Base-by-base conservation (phyloP, 805 yeast genomes). In the Barnettozyma siamensis region DNA sequence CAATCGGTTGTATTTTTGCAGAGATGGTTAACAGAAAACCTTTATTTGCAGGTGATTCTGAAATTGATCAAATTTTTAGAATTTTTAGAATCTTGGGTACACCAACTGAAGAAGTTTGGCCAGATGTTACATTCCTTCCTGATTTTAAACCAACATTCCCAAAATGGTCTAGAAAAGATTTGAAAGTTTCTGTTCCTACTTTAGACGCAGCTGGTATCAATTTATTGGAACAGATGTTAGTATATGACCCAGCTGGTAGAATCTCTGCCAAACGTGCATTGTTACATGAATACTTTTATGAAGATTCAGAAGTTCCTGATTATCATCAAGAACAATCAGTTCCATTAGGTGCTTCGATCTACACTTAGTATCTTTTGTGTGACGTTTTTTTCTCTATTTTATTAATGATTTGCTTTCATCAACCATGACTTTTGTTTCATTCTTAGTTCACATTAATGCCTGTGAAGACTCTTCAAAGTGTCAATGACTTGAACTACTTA, bases 1-100 rank as follows among this genome's bases (percentile, higher is more conserved):
- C 96, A 10, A 85, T 91, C 46, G 99, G 99, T 13, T 89, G 97
- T 60, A 93, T 93, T 36, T 85, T 93, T 62, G 99, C 97, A 7
- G 99, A 93, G 62, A 89, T 93, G 98, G 88, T 89, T 43, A 87
- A 88, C 54, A 80, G 99, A 42, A 87, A 87, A 61, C 97, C 99
- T 8, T 64, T 93, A 40, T 91, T 93, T 66, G 95, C 98, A 0
- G 99, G 99, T 6, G 96, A 93, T 61, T 88, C 96, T 10, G 99
- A 93, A 62, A 94, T 93, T 58, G 99, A 93, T 62, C 96, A 93
- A 66, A 85, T 93, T 50, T 89, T 89, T 70, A 76, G 93, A 63
- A 93, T 93, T 44, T 93, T 93, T 66, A 76, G 95, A 49, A 72
- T 86, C 40, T 73, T 93, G 65, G 99, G 99, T 16, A 91, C 98